A percentile compares a stretch with the other conserved stretches of the same genome.
Evolutionary conservation across 2,329 filamentous ascomycete species (phyloP).

Genomic region (Epichloe typhina): DNA sequence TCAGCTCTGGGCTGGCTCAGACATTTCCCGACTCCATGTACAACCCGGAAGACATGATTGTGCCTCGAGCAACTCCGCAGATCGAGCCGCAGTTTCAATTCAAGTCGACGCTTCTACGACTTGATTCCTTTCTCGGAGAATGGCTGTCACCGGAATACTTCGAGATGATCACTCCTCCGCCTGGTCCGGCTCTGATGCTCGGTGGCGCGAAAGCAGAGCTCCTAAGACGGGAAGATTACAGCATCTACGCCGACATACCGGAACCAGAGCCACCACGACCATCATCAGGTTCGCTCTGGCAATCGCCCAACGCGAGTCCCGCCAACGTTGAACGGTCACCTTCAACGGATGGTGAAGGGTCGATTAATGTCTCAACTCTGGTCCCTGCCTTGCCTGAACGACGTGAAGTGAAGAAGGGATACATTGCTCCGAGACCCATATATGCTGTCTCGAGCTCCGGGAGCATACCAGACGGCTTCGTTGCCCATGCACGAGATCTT

Average conservation of each 20-base stretch:
- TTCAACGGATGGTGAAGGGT: slow-evolving; percentile 14
- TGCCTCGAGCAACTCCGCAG: slow-evolving; percentile 18
- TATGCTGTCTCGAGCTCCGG: slow-evolving; percentile 73
- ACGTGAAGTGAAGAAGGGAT: slow-evolving; percentile 30
- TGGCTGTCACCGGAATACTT: slow-evolving; percentile 94
- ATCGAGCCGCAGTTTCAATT: slow-evolving; percentile 18
- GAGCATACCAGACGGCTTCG: slow-evolving; percentile 76
- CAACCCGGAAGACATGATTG: slow-evolving; percentile 21
- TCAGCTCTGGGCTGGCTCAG: slow-evolving; percentile 72
- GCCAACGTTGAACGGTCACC: slow-evolving; percentile 10
- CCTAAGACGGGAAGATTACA: slow-evolving; percentile 60
- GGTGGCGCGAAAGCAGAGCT: slow-evolving; percentile 80
- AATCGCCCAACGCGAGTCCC: slow-evolving; percentile 17
- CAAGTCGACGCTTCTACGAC: slow-evolving; percentile 53
- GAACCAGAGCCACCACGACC: slow-evolving; percentile 11
- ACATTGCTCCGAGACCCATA: slow-evolving; percentile 63
- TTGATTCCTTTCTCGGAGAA: slow-evolving; percentile 90
- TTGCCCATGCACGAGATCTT: slow-evolving; percentile 77
- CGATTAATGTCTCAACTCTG: slow-evolving; percentile 18
- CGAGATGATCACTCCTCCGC: slow-evolving; percentile 80
- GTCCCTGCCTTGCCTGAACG: slow-evolving; percentile 20
- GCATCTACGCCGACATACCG: slow-evolving; percentile 25
- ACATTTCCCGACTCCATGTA: slow-evolving; percentile 20
- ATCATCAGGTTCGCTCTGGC: slow-evolving; percentile 19
- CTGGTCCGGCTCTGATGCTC: slow-evolving; percentile 75